phyloP scores from a whole-genome alignment of 257 asterid species.

The Schizonepeta tenuifolia region DNA sequence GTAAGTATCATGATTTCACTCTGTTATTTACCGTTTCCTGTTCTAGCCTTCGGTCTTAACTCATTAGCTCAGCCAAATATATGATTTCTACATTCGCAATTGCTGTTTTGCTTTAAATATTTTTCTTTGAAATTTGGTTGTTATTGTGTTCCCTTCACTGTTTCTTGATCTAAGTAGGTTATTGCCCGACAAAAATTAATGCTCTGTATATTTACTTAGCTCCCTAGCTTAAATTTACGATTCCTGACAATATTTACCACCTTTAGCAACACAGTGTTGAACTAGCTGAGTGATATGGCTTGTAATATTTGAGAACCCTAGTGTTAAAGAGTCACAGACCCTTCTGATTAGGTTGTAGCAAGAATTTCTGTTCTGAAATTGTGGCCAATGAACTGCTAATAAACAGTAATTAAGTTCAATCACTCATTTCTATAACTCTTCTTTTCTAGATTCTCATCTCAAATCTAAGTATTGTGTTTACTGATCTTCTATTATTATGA shows the following conservation, averaged over 20 bases:
- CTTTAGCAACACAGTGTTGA: too few species aligned
- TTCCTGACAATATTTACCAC: neutral
- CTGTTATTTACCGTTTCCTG: conserved; percentile 7
- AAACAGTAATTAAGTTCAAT: too few species aligned
- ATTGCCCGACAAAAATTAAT: neutral
- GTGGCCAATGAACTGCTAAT: too few species aligned
- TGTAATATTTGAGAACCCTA: neutral
- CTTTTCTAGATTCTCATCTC: too few species aligned
- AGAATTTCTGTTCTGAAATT: too few species aligned
- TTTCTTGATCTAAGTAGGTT: neutral
- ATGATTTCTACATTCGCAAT: conserved; percentile 10
- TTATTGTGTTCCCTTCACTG: neutral
- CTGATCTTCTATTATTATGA: too few species aligned
- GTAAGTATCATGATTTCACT: conserved; percentile 62
- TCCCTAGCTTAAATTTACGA: neutral
- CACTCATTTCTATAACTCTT: too few species aligned
- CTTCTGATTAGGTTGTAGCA: neutral
- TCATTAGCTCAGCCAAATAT: conserved; percentile 6
- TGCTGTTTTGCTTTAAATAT: conserved; percentile 10
- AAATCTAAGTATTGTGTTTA: too few species aligned
- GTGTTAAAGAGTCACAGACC: neutral
- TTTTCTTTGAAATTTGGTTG: neutral
- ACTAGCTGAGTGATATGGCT: neutral
- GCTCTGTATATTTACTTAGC: conserved; percentile 2
- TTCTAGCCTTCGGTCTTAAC: neutral